Conservation (phyloP, 129 eudicot species). For the Flaveria brownii region DNA sequence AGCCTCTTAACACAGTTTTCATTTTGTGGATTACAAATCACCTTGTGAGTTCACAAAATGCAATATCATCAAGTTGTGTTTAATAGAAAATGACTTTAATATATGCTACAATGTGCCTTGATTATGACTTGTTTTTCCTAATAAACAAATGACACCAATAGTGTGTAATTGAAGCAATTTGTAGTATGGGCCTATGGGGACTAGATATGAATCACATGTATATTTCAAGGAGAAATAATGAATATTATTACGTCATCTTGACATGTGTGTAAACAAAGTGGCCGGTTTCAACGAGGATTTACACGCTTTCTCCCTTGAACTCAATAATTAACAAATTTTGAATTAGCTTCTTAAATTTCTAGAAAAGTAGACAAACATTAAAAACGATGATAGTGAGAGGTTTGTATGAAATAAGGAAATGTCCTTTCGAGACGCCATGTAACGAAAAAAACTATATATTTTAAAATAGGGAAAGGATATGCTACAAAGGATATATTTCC, state of each 20-base stretch:
- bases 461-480: too few relatives aligned
- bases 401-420: not conserved
- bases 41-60: too few relatives aligned
- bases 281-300: conserved; percentile 11
- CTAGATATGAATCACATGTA: not conserved
- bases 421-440: too few relatives aligned
- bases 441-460: too few relatives aligned
- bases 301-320: conserved; percentile 22
- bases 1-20: too few relatives aligned
- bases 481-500: too few relatives aligned
- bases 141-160: not conserved
- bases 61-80: too few relatives aligned
- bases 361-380: not conserved
- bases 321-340: not conserved
- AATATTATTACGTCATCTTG: conserved; percentile 3
- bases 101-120: too few relatives aligned
- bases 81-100: too few relatives aligned
- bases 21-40: too few relatives aligned
- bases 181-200: conserved; percentile 1
- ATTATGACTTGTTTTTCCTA: too few relatives aligned
- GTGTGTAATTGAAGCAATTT: not conserved
- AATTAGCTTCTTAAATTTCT: not conserved
- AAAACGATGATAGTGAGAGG: not conserved
- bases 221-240: conserved; percentile 14
- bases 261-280: conserved; percentile 6